Base-by-base conservation (phyloP, 2,329 filamentous ascomycete genomes). In the Diplocarpon mali region DNA sequence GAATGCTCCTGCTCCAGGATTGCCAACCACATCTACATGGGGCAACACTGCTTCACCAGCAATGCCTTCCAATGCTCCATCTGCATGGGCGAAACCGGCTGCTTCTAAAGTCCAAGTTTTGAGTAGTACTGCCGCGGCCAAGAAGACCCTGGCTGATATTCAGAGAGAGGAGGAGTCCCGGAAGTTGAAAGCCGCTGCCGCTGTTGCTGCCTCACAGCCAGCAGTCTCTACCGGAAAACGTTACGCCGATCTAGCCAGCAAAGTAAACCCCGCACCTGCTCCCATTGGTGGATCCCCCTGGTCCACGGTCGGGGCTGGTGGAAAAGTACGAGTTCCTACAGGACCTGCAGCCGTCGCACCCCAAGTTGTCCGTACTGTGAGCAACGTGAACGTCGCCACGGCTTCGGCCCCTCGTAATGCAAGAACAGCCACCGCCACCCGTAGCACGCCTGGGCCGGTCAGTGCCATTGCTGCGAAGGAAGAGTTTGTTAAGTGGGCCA, bases 111-210 rank as follows among this genome's bases (percentile, higher is more conserved):
- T 62, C 31, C 62, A 60, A 40, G 53, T 60, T 24, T 53, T 64
- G 10, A 53, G 49, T 38, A 55, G 47, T n/a, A 41, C 54, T 35
- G 62, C 64, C 32, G 62, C 65, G 27, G 62, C 60, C 67, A 92
- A 93, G 71, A 95, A 95, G 75, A 95, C 88, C 0, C 71, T 96
- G 36, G 86, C 88, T 17, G 90, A 96, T 55, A 96, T 98, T 47
- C 92, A 96, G 63, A 89, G 89, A 51, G 92, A 98, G 66, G 92
- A 98, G 60, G 92, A 96, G 61, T 74, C 75, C 14, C 81, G 85
- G 53, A 98, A 98, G 72, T 80, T 83, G 57, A 75, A 77, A 55
- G 64, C 69, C 17, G 67, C 70, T 10, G 66, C 71, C 16, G 62
- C 69, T 14, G 64, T 62, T 12, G 66, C 68, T 47, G 65, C 67